Conservation (phyloP, 1,284 basidiomycete genomes). For the Exobasidium cylindrosporum region DNA sequence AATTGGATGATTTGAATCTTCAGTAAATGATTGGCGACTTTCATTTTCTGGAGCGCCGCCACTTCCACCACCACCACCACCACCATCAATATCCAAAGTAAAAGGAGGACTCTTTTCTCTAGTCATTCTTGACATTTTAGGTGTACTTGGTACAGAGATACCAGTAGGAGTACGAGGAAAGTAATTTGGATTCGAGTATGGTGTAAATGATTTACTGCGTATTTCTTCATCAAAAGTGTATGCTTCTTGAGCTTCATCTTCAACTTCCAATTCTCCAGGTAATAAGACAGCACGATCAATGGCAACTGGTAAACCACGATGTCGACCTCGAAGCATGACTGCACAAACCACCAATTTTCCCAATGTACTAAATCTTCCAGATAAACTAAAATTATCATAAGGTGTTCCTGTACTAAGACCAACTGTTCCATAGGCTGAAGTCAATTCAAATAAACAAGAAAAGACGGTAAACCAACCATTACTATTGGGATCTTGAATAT, state of each 20-base stretch:
- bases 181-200: background rate
- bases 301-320: conserved; percentile 72
- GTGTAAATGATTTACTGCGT: background rate
- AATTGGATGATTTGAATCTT: background rate
- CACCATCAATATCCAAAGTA: background rate
- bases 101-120: background rate
- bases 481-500: conserved; percentile 37
- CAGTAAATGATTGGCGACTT: background rate
- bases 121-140: background rate
- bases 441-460: conserved; percentile 71
- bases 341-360: conserved; percentile 75
- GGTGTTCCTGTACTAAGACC: conserved; percentile 67
- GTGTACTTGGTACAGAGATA: background rate
- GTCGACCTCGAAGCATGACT: conserved; percentile 90
- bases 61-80: too few species aligned
- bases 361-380: conserved; percentile 72
- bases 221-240: background rate
- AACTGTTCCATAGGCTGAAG: conserved; percentile 65
- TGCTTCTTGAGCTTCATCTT: conserved; percentile 25
- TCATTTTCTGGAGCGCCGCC: too few species aligned
- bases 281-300: conserved; percentile 72
- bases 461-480: conserved; percentile 56
- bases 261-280: conserved; percentile 48
- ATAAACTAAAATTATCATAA: conserved; percentile 70
- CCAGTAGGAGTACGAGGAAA: background rate